These are phyloP conservation scores for Aspergillus viridinutans DNA, from an alignment of 2,329 filamentous ascomycete genomes.

Conservation along the genomic window DNA sequence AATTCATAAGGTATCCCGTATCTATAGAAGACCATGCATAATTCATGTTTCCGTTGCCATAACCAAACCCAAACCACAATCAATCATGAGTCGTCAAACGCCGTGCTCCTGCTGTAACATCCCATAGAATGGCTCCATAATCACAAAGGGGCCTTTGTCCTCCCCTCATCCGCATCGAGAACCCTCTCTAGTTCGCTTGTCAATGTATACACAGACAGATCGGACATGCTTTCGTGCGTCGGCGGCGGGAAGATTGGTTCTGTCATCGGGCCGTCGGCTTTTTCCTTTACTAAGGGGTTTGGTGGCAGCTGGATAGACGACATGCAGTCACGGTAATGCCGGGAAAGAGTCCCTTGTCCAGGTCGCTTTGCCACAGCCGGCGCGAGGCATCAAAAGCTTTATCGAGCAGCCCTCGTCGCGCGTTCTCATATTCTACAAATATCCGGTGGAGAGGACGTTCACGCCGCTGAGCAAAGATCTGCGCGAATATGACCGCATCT, in stretches of 20 bases:
- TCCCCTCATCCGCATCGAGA: not conserved
- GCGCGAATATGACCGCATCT: conserved; percentile 37
- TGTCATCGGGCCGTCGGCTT: not conserved
- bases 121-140: not conserved
- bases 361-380: conserved; percentile 2
- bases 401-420: conserved; percentile 31
- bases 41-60: too few species aligned
- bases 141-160: not conserved
- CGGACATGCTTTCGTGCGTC: conserved; percentile 6
- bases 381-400: conserved; percentile 28
- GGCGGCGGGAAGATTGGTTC: not conserved
- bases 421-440: conserved; percentile 29
- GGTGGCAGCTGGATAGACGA: conserved; percentile 1
- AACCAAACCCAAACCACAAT: too few species aligned
- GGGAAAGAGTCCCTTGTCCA: conserved; percentile 4
- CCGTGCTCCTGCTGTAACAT: not conserved
- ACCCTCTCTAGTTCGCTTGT: not conserved
- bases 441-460: conserved; percentile 19
- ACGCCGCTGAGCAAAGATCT: conserved; percentile 26
- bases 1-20: too few species aligned
- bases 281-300: too few species aligned
- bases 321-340: conserved; percentile 3
- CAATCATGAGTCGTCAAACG: too few species aligned
- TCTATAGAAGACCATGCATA: too few species aligned
- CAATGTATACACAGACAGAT: conserved; percentile 6